Base-by-base conservation (phyloP, 208 protist species). In the Wallacemonas sp. region DNA sequence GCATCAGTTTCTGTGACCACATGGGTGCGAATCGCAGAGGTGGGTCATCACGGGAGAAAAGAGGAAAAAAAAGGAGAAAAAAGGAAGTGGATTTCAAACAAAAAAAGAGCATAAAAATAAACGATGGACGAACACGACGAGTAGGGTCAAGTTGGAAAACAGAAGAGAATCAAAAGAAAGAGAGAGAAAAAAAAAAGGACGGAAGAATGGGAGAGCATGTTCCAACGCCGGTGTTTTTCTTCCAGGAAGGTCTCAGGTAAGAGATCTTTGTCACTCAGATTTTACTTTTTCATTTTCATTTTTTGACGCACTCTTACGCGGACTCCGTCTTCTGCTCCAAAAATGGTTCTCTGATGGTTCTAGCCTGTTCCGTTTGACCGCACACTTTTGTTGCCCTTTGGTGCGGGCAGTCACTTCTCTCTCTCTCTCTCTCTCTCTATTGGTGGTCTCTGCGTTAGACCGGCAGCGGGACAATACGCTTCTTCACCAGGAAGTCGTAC, bases 401-500 rank as follows among this genome's bases (percentile, higher is more conserved):
- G 45, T 26, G 26, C 5, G 49, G 49, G 25, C 22, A 32, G 14
- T 14, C 3, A 42, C 8, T 25, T 7, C 18, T 26, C 5, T 39
- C 18, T 38, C 26, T 26, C n/a, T 16, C 20, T 26, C 48, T 38
- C 8, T 20, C n/a, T 49, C 36, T 41, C 36, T 41, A 41, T 41
- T 41, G 36, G 10, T 41, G 36, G 10, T 41, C 36, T 7, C 36
- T 7, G 10, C 14, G 10, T 48, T 81, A 87, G 23, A 78, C 61
- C 7, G 82, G 82, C 42, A 82, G 70, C 4, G 71, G 72, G 20
- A 96, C 75, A 50, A 89, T 49, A 26, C 77, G 75, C 41, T 79
- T 78, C 74, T 87, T 79, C 57, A 83, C 78, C 8, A 96, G 52
- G 49, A 81, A 92, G 57, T 96, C 83, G 71, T 89, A 91, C 41